These are phyloP conservation scores for Eragrostis curvula DNA, from an alignment of 176 grass and related monocot species.

Conservation along the genomic window DNA sequence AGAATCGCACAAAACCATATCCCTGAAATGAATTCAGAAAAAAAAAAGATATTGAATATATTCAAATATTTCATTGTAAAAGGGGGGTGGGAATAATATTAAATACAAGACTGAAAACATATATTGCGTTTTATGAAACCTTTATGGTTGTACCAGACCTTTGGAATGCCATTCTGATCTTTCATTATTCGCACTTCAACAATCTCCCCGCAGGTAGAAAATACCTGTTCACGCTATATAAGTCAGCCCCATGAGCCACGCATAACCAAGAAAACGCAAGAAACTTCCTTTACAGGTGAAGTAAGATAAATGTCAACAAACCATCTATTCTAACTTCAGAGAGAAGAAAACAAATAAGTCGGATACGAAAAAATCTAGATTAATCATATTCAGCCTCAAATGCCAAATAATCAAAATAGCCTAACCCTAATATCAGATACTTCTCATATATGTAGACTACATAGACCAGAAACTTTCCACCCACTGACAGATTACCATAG, in stretches of 20 bases:
- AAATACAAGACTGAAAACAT: conserved; percentile 27
- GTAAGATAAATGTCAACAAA: not conserved
- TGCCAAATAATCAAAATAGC: conserved; percentile 5
- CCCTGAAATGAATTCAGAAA: conserved; percentile 55
- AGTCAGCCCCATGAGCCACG: conserved; percentile 26
- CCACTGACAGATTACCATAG: not conserved
- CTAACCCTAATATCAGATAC: conserved; percentile 1
- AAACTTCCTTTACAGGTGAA: not conserved
- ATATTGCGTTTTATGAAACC: not conserved
- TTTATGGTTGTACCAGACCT: conserved; percentile 56
- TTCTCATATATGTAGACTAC: conserved; percentile 22
- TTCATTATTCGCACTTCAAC: conserved; percentile 68
- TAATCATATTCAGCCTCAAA: conserved; percentile 20
- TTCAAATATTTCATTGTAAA: not conserved
- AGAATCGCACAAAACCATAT: conserved; percentile 82
- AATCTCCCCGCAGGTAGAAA: conserved; percentile 81
- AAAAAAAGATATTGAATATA: not conserved
- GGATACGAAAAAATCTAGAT: too few species aligned
- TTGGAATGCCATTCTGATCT: conserved; percentile 64
- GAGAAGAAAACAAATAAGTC: too few species aligned
- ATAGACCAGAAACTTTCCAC: not conserved
- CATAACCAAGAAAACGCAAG: conserved; percentile 11
- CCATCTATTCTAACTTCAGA: too few species aligned
- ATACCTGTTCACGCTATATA: conserved; percentile 58
- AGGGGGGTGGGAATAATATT: not conserved